Percentiles rank a stretch among this genome's conserved stretches.
phyloP scores from a whole-genome alignment of 2,329 filamentous ascomycete genomes.

The Alternaria solani region DNA sequence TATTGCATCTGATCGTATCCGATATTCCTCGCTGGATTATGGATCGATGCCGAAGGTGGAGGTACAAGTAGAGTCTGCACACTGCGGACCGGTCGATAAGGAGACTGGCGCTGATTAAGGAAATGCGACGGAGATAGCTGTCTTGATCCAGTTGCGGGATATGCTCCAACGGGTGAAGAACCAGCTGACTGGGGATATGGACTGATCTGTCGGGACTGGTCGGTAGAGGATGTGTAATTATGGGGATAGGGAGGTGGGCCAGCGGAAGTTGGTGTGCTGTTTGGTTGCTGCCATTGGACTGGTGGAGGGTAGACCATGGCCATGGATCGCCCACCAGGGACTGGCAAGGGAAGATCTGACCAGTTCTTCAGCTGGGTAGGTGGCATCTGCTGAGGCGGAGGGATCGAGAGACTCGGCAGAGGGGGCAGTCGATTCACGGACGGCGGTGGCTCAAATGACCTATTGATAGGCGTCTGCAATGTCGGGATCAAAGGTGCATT shows the following conservation, averaged over 20 bases:
- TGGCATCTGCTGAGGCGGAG: constrained; percentile 55
- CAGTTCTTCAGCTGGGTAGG: constrained; percentile 51
- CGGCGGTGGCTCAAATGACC: constrained; percentile 47
- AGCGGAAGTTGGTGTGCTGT: constrained; percentile 47
- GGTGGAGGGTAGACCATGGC: constrained; percentile 74
- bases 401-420: constrained; percentile 74
- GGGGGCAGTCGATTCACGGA: constrained; percentile 65
- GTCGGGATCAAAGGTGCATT: constrained; percentile 48
- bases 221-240: constrained; percentile 39
- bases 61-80: constrained; percentile 93
- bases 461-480: constrained; percentile 44
- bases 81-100: constrained; percentile 88
- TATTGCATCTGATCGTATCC: constrained; percentile 61
- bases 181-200: constrained; percentile 63
- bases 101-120: constrained; percentile 85
- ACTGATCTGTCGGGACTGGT: constrained; percentile 60
- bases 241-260: constrained; percentile 38
- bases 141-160: constrained; percentile 68
- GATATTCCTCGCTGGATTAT: constrained; percentile 58
- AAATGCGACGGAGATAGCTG: constrained; percentile 88
- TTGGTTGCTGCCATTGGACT: constrained; percentile 59
- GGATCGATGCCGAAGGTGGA: constrained; percentile 79
- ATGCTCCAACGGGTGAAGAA: constrained; percentile 76
- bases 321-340: constrained; percentile 74
- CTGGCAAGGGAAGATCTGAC: constrained; percentile 55